These are phyloP conservation scores for Kokia cookei DNA, from an alignment of 441 rosid genomes.

Conservation along the genomic window DNA sequence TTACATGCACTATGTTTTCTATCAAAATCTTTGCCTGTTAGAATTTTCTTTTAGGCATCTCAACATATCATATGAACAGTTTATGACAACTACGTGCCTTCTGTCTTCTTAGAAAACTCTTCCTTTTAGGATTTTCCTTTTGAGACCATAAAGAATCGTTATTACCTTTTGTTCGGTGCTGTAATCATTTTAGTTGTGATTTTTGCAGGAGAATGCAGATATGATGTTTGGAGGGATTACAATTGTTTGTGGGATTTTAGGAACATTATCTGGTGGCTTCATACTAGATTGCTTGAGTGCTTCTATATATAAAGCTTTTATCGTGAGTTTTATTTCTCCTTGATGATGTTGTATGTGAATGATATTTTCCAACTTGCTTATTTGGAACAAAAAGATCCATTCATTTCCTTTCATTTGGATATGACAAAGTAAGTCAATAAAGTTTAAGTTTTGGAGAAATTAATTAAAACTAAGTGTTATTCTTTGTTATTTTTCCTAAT, in stretches of 20 bases:
- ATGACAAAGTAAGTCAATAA: background rate
- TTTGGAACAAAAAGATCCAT: background rate
- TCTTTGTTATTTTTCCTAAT: background rate
- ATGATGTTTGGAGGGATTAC: slow-evolving; percentile 87
- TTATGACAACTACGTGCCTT: background rate
- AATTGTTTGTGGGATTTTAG: slow-evolving; percentile 71
- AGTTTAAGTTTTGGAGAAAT: background rate
- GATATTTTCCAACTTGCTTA: background rate
- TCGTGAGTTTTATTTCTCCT: slow-evolving; percentile 34
- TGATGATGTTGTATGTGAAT: background rate
- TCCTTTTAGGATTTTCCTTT: background rate
- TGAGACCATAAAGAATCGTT: background rate
- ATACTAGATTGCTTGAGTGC: slow-evolving; percentile 65
- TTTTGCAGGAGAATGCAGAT: slow-evolving; percentile 66
- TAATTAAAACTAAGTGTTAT: background rate
- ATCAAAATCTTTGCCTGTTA: background rate
- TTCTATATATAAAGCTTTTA: slow-evolving; percentile 82
- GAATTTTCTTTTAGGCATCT: background rate
- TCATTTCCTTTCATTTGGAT: background rate
- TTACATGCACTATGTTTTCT: background rate
- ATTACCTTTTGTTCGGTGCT: background rate
- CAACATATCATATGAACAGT: background rate
- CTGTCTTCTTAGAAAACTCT: background rate
- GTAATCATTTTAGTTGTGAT: background rate
- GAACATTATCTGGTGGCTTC: slow-evolving; percentile 76